Evolutionary conservation across 1,284 basidiomycete genomes (phyloP).

Genomic region (Cystobasidium pallidum): DNA sequence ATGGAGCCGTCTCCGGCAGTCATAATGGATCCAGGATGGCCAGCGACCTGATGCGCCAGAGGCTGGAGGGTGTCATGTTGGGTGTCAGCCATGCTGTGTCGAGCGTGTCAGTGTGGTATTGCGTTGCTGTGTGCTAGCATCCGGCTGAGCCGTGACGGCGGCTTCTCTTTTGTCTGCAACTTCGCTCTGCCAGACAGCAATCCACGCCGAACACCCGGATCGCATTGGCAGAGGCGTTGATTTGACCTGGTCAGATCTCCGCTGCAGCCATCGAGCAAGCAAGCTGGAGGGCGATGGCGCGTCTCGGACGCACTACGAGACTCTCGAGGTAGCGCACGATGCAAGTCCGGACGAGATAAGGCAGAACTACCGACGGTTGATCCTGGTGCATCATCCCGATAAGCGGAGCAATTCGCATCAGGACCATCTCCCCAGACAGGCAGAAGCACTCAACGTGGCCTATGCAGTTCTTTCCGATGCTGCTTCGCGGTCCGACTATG

Average conservation of each 20-base stretch:
- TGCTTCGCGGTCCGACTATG: constrained; percentile 10
- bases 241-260: background rate
- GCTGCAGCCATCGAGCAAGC: background rate
- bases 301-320: constrained; percentile 33
- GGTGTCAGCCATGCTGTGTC: background rate
- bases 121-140: background rate
- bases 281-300: constrained; percentile 26
- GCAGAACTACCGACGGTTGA: constrained; percentile 26
- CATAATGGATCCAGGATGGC: constrained; percentile 74
- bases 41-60: constrained; percentile 76
- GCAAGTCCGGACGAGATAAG: constrained; percentile 34
- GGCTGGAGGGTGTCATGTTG: constrained; percentile 49
- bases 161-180: no score
- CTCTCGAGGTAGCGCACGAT: constrained; percentile 21
- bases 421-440: background rate
- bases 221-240: no score
- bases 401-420: background rate
- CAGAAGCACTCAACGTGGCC: constrained; percentile 38
- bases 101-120: background rate
- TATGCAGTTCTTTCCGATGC: constrained; percentile 30
- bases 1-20: constrained; percentile 74
- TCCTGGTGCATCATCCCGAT: constrained; percentile 41
- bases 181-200: no score
- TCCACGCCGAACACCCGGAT: no score
- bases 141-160: background rate